These are phyloP conservation scores for Lentinus polychrous DNA, from an alignment of 1,284 basidiomycete genomes.

Conservation along the genomic window DNA sequence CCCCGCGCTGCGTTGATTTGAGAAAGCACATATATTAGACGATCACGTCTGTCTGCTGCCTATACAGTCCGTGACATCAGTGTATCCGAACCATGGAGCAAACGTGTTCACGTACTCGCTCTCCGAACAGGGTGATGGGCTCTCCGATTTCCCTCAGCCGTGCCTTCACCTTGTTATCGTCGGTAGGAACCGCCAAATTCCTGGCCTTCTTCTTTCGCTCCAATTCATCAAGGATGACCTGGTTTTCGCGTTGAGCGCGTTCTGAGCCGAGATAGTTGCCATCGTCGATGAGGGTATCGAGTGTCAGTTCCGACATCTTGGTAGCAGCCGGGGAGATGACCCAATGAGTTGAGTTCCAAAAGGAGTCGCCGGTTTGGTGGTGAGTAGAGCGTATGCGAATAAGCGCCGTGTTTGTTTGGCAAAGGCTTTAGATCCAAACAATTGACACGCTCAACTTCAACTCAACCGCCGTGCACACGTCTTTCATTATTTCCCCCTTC, in stretches of 20 bases:
- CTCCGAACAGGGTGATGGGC: conserved; percentile 95
- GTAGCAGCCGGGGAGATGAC: neutral
- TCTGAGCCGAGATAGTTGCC: conserved; percentile 67
- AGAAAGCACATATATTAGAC: conserved; percentile 87
- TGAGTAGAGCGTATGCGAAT: neutral
- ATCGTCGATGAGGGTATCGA: conserved; percentile 70
- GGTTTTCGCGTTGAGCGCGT: conserved; percentile 68
- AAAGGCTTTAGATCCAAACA: conserved; percentile 11
- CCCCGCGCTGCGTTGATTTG: conserved; percentile 82
- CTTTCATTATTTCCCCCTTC: neutral
- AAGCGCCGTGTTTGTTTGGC: conserved; percentile 9
- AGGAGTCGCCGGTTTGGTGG: neutral
- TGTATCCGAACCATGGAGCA: neutral
- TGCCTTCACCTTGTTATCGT: conserved; percentile 87
- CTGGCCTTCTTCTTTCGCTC: conserved; percentile 94
- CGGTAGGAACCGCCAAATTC: conserved; percentile 91
- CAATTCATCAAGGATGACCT: conserved; percentile 84
- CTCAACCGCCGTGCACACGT: neutral
- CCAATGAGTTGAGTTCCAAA: neutral
- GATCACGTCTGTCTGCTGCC: conserved; percentile 87
- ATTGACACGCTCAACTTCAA: neutral
- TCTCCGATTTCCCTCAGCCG: conserved; percentile 89
- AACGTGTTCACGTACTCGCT: conserved; percentile 66
- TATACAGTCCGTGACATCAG: conserved; percentile 25
- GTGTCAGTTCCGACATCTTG: conserved; percentile 63